These are phyloP conservation scores for Basipetospora chlamydospora DNA, from an alignment of 2,329 filamentous ascomycete genomes.

Conservation along the genomic window DNA sequence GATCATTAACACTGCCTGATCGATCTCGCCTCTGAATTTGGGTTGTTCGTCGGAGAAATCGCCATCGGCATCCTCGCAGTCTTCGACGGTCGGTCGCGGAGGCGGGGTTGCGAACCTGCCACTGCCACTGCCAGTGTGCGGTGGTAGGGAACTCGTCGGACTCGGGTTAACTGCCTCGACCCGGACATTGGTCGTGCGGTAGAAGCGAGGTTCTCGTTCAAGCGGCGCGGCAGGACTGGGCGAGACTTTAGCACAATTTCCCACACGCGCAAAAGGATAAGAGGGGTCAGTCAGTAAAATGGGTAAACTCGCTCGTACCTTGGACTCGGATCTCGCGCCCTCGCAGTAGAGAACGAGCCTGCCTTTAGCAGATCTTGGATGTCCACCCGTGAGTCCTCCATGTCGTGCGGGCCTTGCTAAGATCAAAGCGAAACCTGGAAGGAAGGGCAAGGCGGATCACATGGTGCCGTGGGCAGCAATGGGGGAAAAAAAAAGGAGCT, in stretches of 20 bases:
- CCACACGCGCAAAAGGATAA: too few relatives aligned
- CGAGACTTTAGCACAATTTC: too few relatives aligned
- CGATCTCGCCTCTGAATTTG: slow-evolving; percentile 45
- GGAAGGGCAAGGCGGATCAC: too few relatives aligned
- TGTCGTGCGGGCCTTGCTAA: too few relatives aligned
- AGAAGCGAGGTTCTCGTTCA: slow-evolving; percentile 16
- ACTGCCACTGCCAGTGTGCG: too few relatives aligned
- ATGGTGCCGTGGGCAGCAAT: too few relatives aligned
- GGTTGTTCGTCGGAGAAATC: slow-evolving; percentile 34
- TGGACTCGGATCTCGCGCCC: too few relatives aligned
- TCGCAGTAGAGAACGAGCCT: slow-evolving; percentile 35
- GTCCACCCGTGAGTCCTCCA: slow-evolving; percentile 15
- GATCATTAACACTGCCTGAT: slow-evolving; percentile 54
- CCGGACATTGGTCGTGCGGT: slow-evolving; percentile 14
- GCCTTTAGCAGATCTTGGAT: slow-evolving; percentile 32
- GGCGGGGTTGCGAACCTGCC: slow-evolving; percentile 23
- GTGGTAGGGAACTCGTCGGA: too few relatives aligned
- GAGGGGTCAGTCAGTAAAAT: too few relatives aligned
- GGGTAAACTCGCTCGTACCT: too few relatives aligned
- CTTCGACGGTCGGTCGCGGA: slow-evolving; percentile 53
- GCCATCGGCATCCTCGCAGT: slow-evolving; percentile 23
- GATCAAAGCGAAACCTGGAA: too few relatives aligned
- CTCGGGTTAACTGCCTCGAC: background rate
- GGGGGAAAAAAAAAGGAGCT: too few relatives aligned
- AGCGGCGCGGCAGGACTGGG: slow-evolving; percentile 2